Evolutionary conservation across 345 rosid genomes (phyloP).

Genomic region (Populus davidiana): DNA sequence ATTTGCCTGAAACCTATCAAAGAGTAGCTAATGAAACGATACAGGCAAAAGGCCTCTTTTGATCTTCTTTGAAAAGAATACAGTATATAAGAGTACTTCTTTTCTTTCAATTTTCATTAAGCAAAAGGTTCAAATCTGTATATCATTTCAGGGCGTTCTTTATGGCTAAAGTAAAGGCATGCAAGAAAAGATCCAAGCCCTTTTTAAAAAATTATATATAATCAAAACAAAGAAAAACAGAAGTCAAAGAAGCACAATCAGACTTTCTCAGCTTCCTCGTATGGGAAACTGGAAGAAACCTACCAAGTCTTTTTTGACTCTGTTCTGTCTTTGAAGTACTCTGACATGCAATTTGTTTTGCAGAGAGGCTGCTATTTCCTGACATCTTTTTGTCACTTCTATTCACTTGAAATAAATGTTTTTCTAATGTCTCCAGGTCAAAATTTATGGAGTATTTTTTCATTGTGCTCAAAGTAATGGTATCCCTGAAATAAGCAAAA

Average conservation of each 20-base stretch:
- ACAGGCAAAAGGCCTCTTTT: too few species aligned
- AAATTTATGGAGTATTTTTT: background rate
- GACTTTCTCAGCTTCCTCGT: slow-evolving; percentile 12
- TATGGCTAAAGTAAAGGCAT: too few species aligned
- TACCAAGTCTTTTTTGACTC: background rate
- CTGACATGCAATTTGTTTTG: slow-evolving; percentile 2
- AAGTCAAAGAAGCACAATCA: background rate
- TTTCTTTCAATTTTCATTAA: too few species aligned
- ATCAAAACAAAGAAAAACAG: too few species aligned
- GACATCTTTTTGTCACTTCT: background rate
- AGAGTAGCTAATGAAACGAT: too few species aligned
- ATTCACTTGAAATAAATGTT: background rate
- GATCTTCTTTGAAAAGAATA: too few species aligned
- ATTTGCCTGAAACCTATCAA: background rate
- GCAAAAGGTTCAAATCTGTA: too few species aligned
- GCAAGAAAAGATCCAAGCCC: too few species aligned
- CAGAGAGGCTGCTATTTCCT: background rate
- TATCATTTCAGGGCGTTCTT: too few species aligned
- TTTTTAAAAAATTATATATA: background rate
- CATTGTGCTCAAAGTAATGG: background rate
- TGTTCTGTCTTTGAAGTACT: background rate
- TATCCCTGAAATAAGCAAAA: background rate
- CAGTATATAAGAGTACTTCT: too few species aligned
- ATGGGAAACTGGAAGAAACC: background rate
- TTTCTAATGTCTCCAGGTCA: background rate